Evolutionary conservation across 345 rosid genomes (phyloP).

Genomic region (Euphorbia peplus): DNA sequence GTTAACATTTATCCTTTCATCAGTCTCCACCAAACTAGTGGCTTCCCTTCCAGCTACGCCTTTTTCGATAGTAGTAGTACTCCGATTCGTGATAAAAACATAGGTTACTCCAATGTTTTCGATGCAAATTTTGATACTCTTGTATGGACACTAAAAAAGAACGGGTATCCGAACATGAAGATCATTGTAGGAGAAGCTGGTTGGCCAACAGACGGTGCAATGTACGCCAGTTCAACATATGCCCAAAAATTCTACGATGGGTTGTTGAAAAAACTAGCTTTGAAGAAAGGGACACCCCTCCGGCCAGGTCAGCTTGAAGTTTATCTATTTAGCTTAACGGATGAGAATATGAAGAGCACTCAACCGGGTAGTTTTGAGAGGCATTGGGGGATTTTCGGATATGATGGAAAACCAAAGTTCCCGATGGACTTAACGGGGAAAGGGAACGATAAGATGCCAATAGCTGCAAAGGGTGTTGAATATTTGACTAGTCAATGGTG

Average conservation of each 20-base stretch:
- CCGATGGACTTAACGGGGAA: constrained; percentile 59
- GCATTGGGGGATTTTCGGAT: constrained; percentile 87
- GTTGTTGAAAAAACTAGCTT: constrained; percentile 50
- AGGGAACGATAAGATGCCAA: constrained; percentile 43
- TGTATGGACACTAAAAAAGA: constrained; percentile 51
- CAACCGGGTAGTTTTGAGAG: constrained; percentile 75
- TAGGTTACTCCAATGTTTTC: constrained; percentile 54
- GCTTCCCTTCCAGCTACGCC: constrained; percentile 66
- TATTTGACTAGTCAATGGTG: constrained; percentile 69
- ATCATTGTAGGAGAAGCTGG: constrained; percentile 89
- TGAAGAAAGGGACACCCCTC: constrained; percentile 57
- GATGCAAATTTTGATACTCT: constrained; percentile 91
- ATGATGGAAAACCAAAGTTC: constrained; percentile 72
- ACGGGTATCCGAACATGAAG: constrained; percentile 40
- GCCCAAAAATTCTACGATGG: constrained; percentile 74
- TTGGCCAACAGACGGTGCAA: constrained; percentile 81
- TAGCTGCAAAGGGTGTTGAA: constrained; percentile 57
- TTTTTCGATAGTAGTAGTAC: constrained; percentile 41
- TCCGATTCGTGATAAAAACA: constrained; percentile 35
- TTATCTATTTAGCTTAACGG: constrained; percentile 63
- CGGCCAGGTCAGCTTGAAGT: constrained; percentile 51
- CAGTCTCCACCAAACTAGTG: constrained; percentile 51
- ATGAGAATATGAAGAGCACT: constrained; percentile 74
- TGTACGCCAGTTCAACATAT: constrained; percentile 23
- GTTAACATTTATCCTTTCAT: constrained; percentile 92